phyloP scores from a whole-genome alignment of 495 filamentous ascomycete genomes.

The Daldinia caldariorum region DNA sequence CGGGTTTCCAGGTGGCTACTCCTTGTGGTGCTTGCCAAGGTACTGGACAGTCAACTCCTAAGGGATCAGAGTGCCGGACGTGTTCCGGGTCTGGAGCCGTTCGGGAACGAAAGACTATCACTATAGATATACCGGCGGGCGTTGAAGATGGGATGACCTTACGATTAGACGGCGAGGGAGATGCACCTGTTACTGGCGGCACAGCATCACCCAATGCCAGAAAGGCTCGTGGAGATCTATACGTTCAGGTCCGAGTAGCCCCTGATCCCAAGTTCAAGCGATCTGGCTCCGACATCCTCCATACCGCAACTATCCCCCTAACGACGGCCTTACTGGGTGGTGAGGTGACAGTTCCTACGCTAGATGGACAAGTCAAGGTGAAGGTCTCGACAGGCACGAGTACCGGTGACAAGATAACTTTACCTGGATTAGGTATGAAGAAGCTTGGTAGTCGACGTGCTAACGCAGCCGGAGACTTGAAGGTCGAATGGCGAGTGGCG shows the following conservation, averaged over 20 bases:
- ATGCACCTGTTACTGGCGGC: slow-evolving; percentile 79
- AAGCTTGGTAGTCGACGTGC: slow-evolving; percentile 67
- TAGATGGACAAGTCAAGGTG: slow-evolving; percentile 88
- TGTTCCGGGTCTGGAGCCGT: slow-evolving; percentile 84
- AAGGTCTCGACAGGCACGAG: slow-evolving; percentile 89
- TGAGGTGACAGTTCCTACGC: slow-evolving; percentile 85
- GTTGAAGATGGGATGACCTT: slow-evolving; percentile 96
- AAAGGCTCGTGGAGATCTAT: slow-evolving; percentile 81
- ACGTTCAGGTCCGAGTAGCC: slow-evolving; percentile 83
- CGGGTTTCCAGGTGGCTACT: slow-evolving; percentile 93
- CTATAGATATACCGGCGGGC: slow-evolving; percentile 89
- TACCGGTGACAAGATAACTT: slow-evolving; percentile 88
- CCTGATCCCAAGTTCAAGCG: slow-evolving; percentile 88
- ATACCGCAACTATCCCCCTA: slow-evolving; percentile 89
- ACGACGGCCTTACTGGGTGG: slow-evolving; percentile 94
- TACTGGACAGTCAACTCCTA: slow-evolving; percentile 73
- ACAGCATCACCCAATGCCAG: slow-evolving; percentile 65
- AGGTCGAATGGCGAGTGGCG: slow-evolving; percentile 90
- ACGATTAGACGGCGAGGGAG: slow-evolving; percentile 81
- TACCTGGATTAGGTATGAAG: slow-evolving; percentile 92
- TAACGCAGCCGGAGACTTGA: slow-evolving; percentile 74
- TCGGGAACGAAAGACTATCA: slow-evolving; percentile 79
- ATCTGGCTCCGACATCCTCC: slow-evolving; percentile 85
- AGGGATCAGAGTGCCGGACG: slow-evolving; percentile 77
- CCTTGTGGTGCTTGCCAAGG: slow-evolving; percentile 86